A percentile compares a stretch with the other conserved stretches of the same genome.
Evolutionary conservation across 176 grass and related monocot genomes (phyloP).

Genomic region (Ensete ventricosum): DNA sequence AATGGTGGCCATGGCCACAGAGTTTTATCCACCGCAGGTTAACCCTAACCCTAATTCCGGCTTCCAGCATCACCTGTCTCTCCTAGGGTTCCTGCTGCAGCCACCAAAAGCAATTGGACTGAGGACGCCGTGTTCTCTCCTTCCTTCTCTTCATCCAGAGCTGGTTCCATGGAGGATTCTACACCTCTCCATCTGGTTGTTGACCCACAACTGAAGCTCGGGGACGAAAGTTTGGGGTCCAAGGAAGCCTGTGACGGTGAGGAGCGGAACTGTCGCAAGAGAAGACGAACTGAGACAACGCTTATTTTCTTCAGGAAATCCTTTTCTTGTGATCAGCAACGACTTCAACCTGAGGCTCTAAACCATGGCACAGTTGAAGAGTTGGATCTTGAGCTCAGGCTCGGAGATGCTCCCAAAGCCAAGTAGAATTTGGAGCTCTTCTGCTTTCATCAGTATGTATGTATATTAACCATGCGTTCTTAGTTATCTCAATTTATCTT

Average conservation of each 20-base stretch:
- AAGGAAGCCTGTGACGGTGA: slow-evolving; percentile 7
- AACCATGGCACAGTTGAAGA: slow-evolving; percentile 37
- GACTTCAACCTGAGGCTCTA: slow-evolving; percentile 26
- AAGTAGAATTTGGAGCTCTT: slow-evolving; percentile 23
- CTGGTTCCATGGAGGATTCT: slow-evolving; percentile 21
- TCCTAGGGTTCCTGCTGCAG: slow-evolving; percentile 16
- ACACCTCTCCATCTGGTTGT: not conserved
- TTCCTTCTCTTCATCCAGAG: slow-evolving; percentile 5
- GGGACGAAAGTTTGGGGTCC: not conserved
- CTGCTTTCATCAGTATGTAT: not conserved
- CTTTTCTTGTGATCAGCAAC: slow-evolving; percentile 21
- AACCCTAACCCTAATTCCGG: slow-evolving; percentile 44
- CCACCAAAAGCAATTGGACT: slow-evolving; percentile 28
- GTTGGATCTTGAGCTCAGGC: slow-evolving; percentile 83
- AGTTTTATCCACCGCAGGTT: slow-evolving; percentile 9
- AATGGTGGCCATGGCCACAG: not conserved
- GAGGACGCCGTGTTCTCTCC: slow-evolving; percentile 27
- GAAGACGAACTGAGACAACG: slow-evolving; percentile 30
- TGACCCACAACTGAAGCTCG: slow-evolving; percentile 15
- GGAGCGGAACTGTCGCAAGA: slow-evolving; percentile 26
- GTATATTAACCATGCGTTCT: slow-evolving; percentile 16
- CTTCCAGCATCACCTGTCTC: slow-evolving; percentile 18
- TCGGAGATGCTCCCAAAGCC: slow-evolving; percentile 39
- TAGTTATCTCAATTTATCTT: not conserved
- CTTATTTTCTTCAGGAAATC: slow-evolving; percentile 14